Base-by-base conservation (phyloP, 2,329 filamentous ascomycete genomes). In the Alternaria brassicicola region DNA sequence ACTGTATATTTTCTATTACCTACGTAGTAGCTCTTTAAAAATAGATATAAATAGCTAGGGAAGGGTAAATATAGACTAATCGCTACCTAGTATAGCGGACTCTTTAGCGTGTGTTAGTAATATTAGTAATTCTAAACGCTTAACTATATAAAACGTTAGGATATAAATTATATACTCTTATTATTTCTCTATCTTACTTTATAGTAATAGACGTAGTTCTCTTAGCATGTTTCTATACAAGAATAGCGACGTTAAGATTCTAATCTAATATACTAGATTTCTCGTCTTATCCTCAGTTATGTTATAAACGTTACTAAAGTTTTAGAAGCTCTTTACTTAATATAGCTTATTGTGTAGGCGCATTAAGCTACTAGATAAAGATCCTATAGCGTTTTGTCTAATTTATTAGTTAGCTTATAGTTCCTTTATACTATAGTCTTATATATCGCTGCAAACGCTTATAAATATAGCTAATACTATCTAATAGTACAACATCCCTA, bases 361-460 rank as follows among this genome's bases (percentile, higher is more conserved):
- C 2, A 47, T 63, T 10, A 15, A 54, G 45, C 47, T 60, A 3
- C 49, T 26, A n/a, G 28, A 52, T 25, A 17, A 63, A 52, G 46
- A 63, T 28, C 50, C 49, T 5, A 17, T 43, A 3, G 53, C 46
- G 13, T 57, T 63, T 23, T 12, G 25, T 38, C 17, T 57, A 8
- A 55, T 63, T 3, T 63, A 41, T 43, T 15, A 57, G 54, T 60
- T n/a, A 15, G 57, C 57, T 53, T 12, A 63, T 51, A 17, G 57
- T n/a, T 46, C 31, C 19, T 57, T 63, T 17, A 50, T 63, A 28
- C 57, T 35, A 7, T 15, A 60, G 13, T 3, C 50, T 42, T 9
- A 60, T 7, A 57, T 63, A 63, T 57, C 41, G 7, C 36, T 51
- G 4, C 7, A 63, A 35, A 55, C 50, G 30, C 60, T 63, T 38